Base-by-base conservation (phyloP, 306 rosid species). In the Cucumis melo region DNA sequence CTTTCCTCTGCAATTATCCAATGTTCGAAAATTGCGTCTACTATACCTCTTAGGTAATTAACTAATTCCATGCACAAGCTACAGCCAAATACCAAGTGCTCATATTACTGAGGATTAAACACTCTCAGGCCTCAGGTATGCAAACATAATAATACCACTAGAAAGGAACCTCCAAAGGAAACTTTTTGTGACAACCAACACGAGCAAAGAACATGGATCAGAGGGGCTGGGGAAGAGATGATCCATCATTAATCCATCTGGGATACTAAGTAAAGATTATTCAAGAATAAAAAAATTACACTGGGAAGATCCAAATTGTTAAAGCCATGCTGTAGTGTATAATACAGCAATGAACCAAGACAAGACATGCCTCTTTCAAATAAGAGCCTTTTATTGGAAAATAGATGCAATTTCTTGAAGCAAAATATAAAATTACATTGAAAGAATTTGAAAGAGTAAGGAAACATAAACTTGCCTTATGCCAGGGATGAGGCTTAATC, bases 401-500 rank as follows among this genome's bases (percentile, higher is more conserved):
- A 16, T 41, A 57, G 42, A 41, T 36, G 55, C 34, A n/a, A 42
- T 24, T 20, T 58, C 55, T 58, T 42, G 29, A 21, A 38, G 38
- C 67, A 12, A 12, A 61, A 75, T 57, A 54, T 46, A 54, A 61
- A 59, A 68, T n/a, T 10, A 5, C 61, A 65, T 50, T 65, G 29
- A 8, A n/a, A 42, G 1, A 17, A 19, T 54, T 59, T 54, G 55
- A 19, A 74, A 21, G 76, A 79, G 27, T 54, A 58, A 64, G 58
- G 39, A 75, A 36, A 54, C 29, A 57, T 74, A 39, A 60, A 58
- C 74, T 70, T 58, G 90, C 98, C 95, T 94, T 94, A 82, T 94
- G 98, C 98, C 98, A 94, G 10, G 98, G 98, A 83, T 94, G 98
- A 80, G 98, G 98, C 86, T 94, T 91, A 82, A 94, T 94, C 92